Base-by-base conservation (phyloP, 1,284 basidiomycete species). In the Volvariella surrecta region DNA sequence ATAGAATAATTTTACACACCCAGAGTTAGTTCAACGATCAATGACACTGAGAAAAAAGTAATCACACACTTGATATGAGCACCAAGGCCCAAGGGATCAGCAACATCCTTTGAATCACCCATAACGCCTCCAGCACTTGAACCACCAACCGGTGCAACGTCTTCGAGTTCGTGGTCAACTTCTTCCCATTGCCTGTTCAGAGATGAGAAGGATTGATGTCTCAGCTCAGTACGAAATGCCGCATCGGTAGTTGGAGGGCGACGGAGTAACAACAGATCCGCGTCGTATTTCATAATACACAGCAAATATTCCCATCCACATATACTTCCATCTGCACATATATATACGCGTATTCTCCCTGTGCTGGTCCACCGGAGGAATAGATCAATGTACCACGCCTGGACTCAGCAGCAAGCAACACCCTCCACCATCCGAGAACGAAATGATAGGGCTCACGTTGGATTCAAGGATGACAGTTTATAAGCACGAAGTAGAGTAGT, bases 131-230 rank as follows among this genome's bases (percentile, higher is more conserved):
- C 76, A 19, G 74, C 66, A 39, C 83, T 58, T 20, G 79, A 67
- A 18, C 76, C 78, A 16, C 80, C 74, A 19, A 6, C 15, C 18
- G 34, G 34, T 6, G 24, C 6, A 28, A 28, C 24, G 50, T 82
- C 78, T 54, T 82, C 80, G 17, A 79, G 59, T 46, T 89, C 87
- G 63, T 89, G 77, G 55, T 89, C 82, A 1, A 84, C 68, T 44
- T 87, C 82, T 57, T 89, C 85, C 86, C 86, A 89, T 63, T 79
- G 71, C 50, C 87, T 88, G 41, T 18, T 40, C 40, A 51, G 7
- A n/a, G 39, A 46, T 32, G 15, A 34, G 32, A 44, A 37, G 9
- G 32, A n/a, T n/a, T n/a, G n/a, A n/a, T n/a, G n/a, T n/a, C n/a
- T n/a, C n/a, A n/a, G n/a, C n/a, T n/a, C n/a, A n/a, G n/a, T n/a